A percentile compares a stretch with the other conserved stretches of the same genome.
Conservation (phyloP, 306 rosid genomes). For the Ceratonia siliqua region DNA sequence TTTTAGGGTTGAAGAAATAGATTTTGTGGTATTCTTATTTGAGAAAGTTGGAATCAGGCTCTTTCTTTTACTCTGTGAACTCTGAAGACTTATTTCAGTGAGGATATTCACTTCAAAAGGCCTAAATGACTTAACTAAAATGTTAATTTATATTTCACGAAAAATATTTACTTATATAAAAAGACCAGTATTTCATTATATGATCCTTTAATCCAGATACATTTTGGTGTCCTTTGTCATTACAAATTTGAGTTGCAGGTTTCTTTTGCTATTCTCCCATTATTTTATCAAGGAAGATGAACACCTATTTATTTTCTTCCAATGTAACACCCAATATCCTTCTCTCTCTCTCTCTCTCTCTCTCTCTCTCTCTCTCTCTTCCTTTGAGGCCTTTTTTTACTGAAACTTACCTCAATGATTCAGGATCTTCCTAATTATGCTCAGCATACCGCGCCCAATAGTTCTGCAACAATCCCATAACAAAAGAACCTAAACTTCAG, state of each 20-base stretch:
- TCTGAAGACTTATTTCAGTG: not conserved
- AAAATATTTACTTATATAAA: too few species aligned
- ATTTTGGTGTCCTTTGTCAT: not conserved
- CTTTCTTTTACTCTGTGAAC: not conserved
- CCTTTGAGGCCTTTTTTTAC: not conserved
- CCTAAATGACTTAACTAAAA: not conserved
- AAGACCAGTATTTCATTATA: not conserved
- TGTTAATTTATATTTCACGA: too few species aligned
- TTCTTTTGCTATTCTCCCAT: not conserved
- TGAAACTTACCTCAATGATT: conserved; percentile 32
- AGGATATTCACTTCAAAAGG: not conserved
- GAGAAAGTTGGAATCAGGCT: not conserved
- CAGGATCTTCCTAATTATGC: conserved; percentile 99
- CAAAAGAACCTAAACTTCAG: conserved; percentile 98
- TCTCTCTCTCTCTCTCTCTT: too few species aligned
- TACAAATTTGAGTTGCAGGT: not conserved
- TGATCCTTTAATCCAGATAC: not conserved
- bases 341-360: too few species aligned
- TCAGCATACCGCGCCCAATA: conserved; percentile 91
- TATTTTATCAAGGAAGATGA: not conserved
- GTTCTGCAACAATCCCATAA: conserved; percentile 99
- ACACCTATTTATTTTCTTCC: not conserved
- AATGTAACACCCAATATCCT: not conserved
- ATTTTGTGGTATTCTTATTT: not conserved
- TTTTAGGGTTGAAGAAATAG: not conserved